Base-by-base conservation (phyloP, 257 asterid genomes). In the Handroanthus guayacan region DNA sequence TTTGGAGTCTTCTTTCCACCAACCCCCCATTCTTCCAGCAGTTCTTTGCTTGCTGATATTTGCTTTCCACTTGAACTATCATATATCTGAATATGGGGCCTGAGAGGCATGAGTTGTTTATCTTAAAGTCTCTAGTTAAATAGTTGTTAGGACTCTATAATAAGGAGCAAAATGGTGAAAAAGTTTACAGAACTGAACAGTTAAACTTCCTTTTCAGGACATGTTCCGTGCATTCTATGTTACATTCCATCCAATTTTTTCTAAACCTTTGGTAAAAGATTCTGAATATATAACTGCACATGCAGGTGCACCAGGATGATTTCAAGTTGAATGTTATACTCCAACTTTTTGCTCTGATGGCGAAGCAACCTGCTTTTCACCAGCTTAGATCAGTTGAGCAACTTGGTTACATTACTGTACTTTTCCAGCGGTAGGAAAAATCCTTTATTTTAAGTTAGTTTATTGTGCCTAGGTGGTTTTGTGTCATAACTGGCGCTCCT, bases 331-430 rank as follows among this genome's bases (percentile, higher is more conserved):
- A 93, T 75, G 97, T 81, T 56, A 83, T 86, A 73, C 95, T 95
- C 65, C 98, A 95, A 80, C 97, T 95, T 72, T 93, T 93, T 82
- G 97, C 92, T 73, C 75, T 89, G 84, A 80, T 89, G 45, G 99
- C 99, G 3, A 93, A 95, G 89, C 99, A 95, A 67, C 95, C 97
- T 51, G 96, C 96, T 75, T 95, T 95, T 80, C 97, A 91, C 84
- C 99, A 95, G 89, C 99, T 95, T 80, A 90, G 99, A 93, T 91
- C 98, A 74, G 95, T 95, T 55, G 99, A 95, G 84, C 99, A 95
- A 86, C 99, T 95, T 79, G 99, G 99, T 76, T 95, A 95, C 83
- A 86, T 95, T 60, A 90, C 98, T 61, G 95, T 89, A 39, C 98
- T 95, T 62, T 83, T 86, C 96, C 93, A 87, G 85, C 88, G 98